Evolutionary conservation across 23 red algal genomes (phyloP), one percentile per base, ranked within the genome.

Genomic region (Gracilaria caudata): DNA sequence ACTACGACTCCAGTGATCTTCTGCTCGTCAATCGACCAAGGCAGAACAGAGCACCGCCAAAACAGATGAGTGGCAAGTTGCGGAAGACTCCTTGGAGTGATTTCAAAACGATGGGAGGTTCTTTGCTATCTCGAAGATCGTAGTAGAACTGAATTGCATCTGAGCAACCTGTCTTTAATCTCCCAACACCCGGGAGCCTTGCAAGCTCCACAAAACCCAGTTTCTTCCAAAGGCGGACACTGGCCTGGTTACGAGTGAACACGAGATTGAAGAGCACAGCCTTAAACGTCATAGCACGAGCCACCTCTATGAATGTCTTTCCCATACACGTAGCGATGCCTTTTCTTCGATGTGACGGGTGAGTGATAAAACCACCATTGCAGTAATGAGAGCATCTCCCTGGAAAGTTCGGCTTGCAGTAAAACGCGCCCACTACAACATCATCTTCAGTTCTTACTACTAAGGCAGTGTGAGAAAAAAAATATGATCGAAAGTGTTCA

Each of bases 391-490:
- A 58, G 74, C 93, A 91, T 55, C 93, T 64, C 35, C 93, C 93
- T 25, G 93, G 93, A 64, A 85, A 95, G 43, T 95, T 95, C 23
- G 93, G 93, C 65, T 95, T 95, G 64, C 86, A 83, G 38, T 95
- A 95, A 64, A 95, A 95, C 13, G 81, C 58, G 21, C 93, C 93
- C 9, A 90, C 25, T 25, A 86, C 76, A 23, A n/a, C 21, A 11
- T 58, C 91, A 8, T 47, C 55, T 29, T 51, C 54, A 45, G 13
- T 80, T 30, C 63, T 57, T 29, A 64, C 81, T 5, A 94, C 91
- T n/a, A 94, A 61, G 14, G 91, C 91, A 7, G 91, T 79, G 41
- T 94, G 91, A 25, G 91, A 86, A 73, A 84, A 86, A 34, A 83
- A 94, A 58, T 94, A 94, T n/a, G 47, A 53, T 70, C 66, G 66